phyloP scores from a whole-genome alignment of 176 grass and related monocot genomes.

The Thinopyrum elongatum region DNA sequence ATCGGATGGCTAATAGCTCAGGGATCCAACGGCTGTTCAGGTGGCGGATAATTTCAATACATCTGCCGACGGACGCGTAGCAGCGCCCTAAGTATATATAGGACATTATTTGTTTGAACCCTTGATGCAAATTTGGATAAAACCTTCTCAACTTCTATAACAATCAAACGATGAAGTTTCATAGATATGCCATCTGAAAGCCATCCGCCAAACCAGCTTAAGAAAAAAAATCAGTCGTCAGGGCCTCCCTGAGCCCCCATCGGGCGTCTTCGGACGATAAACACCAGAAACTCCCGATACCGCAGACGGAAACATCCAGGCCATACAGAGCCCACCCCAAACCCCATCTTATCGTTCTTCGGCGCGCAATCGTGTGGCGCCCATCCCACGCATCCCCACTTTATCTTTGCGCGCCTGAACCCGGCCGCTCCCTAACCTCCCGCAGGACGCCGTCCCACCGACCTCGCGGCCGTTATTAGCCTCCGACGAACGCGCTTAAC shows the following conservation, averaged over 20 bases:
- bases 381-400: conserved; percentile 2
- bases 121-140: no score
- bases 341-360: conserved; percentile 59
- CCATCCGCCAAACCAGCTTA: no score
- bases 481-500: conserved; percentile 1
- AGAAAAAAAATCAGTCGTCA: background rate
- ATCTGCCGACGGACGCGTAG: no score
- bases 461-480: conserved; percentile 7
- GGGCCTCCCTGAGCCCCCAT: background rate
- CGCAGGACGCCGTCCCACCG: background rate
- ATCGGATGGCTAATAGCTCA: no score
- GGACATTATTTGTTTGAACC: no score
- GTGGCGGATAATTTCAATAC: no score
- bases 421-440: background rate
- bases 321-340: conserved; percentile 28
- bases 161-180: no score
- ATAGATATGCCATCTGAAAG: no score
- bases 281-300: background rate
- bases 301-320: background rate
- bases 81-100: no score
- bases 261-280: background rate
- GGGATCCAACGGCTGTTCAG: no score
- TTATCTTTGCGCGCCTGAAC: conserved; percentile 10
- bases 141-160: no score
- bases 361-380: conserved; percentile 41